Evolutionary conservation across 2,329 filamentous ascomycete species (phyloP).

Genomic region (Tetracladium maxilliforme): DNA sequence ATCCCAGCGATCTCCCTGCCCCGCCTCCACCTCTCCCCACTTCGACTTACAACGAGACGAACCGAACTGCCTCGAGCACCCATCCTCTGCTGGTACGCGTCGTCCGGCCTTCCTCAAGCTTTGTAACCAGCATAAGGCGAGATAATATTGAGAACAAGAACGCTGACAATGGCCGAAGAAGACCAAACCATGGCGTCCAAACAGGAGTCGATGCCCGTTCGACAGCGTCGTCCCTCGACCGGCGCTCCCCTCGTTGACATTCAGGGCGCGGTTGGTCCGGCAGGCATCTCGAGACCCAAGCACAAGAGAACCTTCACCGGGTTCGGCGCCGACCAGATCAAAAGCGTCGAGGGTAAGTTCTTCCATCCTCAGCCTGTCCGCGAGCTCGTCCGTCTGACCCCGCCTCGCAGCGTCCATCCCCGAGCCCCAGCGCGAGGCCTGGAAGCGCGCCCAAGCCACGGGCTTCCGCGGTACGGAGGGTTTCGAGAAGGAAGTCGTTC

Average conservation of each 20-base stretch:
- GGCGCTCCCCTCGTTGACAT: slow-evolving; percentile 78
- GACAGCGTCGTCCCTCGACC: slow-evolving; percentile 70
- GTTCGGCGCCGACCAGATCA: slow-evolving; percentile 82
- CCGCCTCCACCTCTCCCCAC: not conserved
- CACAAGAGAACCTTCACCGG: slow-evolving; percentile 96
- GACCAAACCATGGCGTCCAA: slow-evolving; percentile 1
- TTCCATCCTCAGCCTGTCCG: slow-evolving; percentile 1
- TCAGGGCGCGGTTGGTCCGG: slow-evolving; percentile 71
- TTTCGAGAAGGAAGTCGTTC: slow-evolving; percentile 76
- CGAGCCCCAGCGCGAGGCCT: slow-evolving; percentile 73
- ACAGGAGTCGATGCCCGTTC: slow-evolving; percentile 18
- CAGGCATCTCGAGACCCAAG: slow-evolving; percentile 76
- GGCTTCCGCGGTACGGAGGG: slow-evolving; percentile 69
- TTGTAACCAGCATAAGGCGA: no score
- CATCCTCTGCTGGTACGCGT: no score
- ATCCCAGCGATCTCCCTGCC: not conserved
- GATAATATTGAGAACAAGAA: no score
- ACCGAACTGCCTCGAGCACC: no score
- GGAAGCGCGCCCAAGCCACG: slow-evolving; percentile 45
- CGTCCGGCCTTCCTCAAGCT: no score
- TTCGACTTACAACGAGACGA: no score
- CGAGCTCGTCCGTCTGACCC: slow-evolving; percentile 1
- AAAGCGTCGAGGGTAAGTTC: slow-evolving; percentile 67
- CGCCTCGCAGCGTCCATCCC: slow-evolving; percentile 55
- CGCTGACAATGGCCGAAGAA: no score